Conservation (phyloP, 352 stramenopile genomes). For the Pythium aquatile region DNA sequence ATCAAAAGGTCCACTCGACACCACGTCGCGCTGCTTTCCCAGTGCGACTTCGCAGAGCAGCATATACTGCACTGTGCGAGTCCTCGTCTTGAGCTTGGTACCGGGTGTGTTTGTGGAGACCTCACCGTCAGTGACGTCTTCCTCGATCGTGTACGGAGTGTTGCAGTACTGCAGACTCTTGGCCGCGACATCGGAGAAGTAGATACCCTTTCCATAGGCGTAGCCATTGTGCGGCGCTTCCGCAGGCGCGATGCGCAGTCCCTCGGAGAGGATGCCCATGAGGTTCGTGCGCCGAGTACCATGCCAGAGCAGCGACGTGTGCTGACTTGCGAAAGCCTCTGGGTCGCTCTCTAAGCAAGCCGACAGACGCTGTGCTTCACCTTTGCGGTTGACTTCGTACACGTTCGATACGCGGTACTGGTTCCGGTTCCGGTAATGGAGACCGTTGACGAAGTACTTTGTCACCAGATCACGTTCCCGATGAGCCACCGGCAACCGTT, state of each 20-base stretch:
- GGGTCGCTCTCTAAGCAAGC: slow-evolving; percentile 35
- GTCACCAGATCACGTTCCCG: slow-evolving; percentile 46
- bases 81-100: slow-evolving; percentile 35
- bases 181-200: slow-evolving; percentile 74
- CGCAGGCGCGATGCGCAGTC: slow-evolving; percentile 74
- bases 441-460: slow-evolving; percentile 57
- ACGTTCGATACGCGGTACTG: slow-evolving; percentile 56
- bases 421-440: slow-evolving; percentile 24
- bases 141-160: slow-evolving; percentile 39
- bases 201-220: slow-evolving; percentile 81
- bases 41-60: slow-evolving; percentile 67
- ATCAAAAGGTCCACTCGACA: neutral
- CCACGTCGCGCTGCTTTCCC: slow-evolving; percentile 26
- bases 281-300: slow-evolving; percentile 75
- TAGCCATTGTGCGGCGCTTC: slow-evolving; percentile 78
- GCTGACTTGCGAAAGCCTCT: slow-evolving; percentile 29
- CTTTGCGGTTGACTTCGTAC: slow-evolving; percentile 52
- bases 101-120: neutral
- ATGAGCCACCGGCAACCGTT: slow-evolving; percentile 23
- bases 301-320: slow-evolving; percentile 76
- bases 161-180: slow-evolving; percentile 77
- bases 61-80: slow-evolving; percentile 60
- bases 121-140: slow-evolving; percentile 16
- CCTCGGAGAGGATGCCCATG: slow-evolving; percentile 80
- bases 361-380: slow-evolving; percentile 45